Conservation (phyloP, 1,139 yeast genomes). For the Kodamaea sp. region DNA sequence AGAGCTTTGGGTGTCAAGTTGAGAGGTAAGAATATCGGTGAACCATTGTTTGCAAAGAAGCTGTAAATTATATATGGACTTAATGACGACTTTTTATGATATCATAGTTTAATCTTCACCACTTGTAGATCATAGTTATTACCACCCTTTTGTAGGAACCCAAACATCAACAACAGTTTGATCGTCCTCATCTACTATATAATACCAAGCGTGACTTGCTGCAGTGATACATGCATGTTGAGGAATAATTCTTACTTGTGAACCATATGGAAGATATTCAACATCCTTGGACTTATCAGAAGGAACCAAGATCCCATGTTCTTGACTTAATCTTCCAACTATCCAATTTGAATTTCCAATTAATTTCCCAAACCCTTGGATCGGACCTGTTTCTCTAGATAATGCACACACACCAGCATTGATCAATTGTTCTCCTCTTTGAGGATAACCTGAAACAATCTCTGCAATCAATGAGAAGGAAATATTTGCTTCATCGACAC, state of each 20-base stretch:
- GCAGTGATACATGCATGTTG: slow-evolving; percentile 78
- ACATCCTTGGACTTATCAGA: slow-evolving; percentile 19
- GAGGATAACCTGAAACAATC: slow-evolving; percentile 57
- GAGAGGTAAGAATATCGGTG: slow-evolving; percentile 94
- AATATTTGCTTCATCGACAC: slow-evolving; percentile 45
- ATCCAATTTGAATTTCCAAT: slow-evolving; percentile 46
- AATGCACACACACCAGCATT: slow-evolving; percentile 74
- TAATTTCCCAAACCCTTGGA: slow-evolving; percentile 49
- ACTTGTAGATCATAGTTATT: slow-evolving; percentile 2
- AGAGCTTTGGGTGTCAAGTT: slow-evolving; percentile 91
- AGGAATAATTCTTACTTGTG: slow-evolving; percentile 55
- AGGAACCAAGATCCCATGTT: slow-evolving; percentile 57
- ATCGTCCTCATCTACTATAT: slow-evolving; percentile 46
- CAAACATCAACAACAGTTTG: slow-evolving; percentile 60
- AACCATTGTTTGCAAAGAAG: slow-evolving; percentile 79
- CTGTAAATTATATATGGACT: slow-evolving; percentile 26
- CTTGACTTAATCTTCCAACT: slow-evolving; percentile 59
- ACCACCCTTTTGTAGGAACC: slow-evolving; percentile 65
- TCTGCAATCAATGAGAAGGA: slow-evolving; percentile 61
- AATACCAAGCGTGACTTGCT: slow-evolving; percentile 59
- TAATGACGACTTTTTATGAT: neutral
- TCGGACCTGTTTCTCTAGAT: slow-evolving; percentile 58
- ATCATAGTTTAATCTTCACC: neutral
- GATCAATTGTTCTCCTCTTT: slow-evolving; percentile 58
- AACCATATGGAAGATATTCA: slow-evolving; percentile 49